Percentiles rank a stretch among this genome's conserved stretches.
Conservation (phyloP, 176 grass and related monocot genomes). For the Tuctoria greenei region DNA sequence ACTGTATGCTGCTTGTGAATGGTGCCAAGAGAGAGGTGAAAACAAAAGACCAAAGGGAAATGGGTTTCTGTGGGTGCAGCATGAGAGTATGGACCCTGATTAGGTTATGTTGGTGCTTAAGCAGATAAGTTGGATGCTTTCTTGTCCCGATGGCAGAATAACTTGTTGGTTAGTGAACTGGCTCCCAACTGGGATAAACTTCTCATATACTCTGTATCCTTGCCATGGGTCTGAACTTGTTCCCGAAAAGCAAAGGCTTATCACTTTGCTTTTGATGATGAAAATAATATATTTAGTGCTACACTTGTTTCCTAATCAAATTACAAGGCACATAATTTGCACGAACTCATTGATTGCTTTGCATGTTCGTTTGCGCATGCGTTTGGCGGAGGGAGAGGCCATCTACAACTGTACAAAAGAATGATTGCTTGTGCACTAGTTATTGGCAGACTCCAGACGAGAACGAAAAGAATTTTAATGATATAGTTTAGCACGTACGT, state of each 20-base stretch:
- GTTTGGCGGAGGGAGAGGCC: not conserved
- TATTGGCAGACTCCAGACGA: conserved; percentile 26
- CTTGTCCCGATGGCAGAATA: conserved; percentile 10
- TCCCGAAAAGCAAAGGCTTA: not conserved
- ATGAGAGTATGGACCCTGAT: not conserved
- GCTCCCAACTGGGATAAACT: not conserved
- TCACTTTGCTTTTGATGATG: not conserved
- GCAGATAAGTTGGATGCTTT: conserved; percentile 4
- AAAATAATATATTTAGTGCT: not conserved
- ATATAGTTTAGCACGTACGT: conserved; percentile 15
- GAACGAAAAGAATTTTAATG: conserved; percentile 29
- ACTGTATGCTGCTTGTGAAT: not conserved
- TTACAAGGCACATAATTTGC: not conserved
- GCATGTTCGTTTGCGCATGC: not conserved
- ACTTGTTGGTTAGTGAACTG: conserved; percentile 29
- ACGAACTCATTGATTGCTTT: not conserved
- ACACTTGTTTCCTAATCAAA: not conserved
- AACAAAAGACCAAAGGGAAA: conserved; percentile 37
- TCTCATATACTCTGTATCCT: not conserved
- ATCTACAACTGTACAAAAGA: conserved; percentile 16
- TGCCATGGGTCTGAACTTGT: not conserved
- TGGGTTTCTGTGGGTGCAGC: not conserved
- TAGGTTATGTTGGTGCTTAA: not conserved
- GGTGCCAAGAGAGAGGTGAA: conserved; percentile 23
- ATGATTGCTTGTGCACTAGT: conserved; percentile 41